Base-by-base conservation (phyloP, 441 rosid genomes). In the Theobroma grandiflorum region DNA sequence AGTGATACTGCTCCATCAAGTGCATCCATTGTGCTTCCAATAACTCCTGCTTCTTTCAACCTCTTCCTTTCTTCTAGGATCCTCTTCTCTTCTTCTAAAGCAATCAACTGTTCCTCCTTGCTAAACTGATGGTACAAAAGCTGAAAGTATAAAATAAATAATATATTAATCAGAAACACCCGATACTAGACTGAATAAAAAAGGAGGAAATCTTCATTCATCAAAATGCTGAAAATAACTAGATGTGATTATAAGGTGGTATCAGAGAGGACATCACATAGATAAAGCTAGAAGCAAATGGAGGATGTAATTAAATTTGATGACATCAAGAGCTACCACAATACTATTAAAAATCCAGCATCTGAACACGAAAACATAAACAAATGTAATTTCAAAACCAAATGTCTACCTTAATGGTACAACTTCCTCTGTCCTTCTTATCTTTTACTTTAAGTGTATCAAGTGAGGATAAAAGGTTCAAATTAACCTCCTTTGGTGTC, bases 371-470 rank as follows among this genome's bases (percentile, higher is more conserved):
- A 33, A 12, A 69, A 20, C 10, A 22, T 16, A 55, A n/a, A 69
- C 1, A 20, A n/a, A 9, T 1, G 4, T 0, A 70, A 58, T 22
- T 35, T 38, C 7, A 8, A 70, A 68, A 64, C 31, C 42, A 52
- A 40, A 61, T 49, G 18, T 76, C 42, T 81, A 94, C 99, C 99
- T 91, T 90, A n/a, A 94, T 83, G 53, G 91, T 89, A 70, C 90
- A 66, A 69, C 86, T 94, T 86, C 98, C 98, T 86, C 99, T 86
- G 79, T 96, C 99, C 85, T 91, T 94, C 89, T 94, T 92, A 82
- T 96, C 99, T 86, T 94, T 96, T 40, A 93, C 86, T 89, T 92
- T 96, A 87, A 93, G 70, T 79, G 92, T 95, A 86, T 95, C 98
- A 66, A 96, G 97, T n/a, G 98, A 87, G 59, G 98, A 88, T 45